Base-by-base conservation (phyloP, 352 stramenopile species). In the Peronospora farinosa region DNA sequence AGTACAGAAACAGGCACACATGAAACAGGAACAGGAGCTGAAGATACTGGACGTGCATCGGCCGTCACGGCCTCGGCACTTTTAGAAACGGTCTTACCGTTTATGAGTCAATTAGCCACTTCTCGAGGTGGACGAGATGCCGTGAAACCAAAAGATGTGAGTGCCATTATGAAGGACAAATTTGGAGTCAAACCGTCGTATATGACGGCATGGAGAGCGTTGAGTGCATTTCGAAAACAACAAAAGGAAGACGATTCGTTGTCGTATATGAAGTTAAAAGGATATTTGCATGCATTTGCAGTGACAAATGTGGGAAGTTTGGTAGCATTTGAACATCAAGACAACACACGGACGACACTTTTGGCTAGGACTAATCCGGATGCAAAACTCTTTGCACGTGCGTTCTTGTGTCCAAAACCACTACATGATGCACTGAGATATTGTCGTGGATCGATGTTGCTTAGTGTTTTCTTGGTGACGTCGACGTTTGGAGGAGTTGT, bases 151-250 rank as follows among this genome's bases (percentile, higher is more conserved):
- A 79, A 84, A 21, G 76, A 90, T 51, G 84, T 90, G 58, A 80
- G 74, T 27, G 64, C 79, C 40, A 83, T 90, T 45, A 88, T 90
- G 74, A 90, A 86, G 60, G 74, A 88, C 44, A 80, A 88, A 37
- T 90, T 88, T 44, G 79, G 79, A 13, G 74, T 90, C 10, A 73
- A 77, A 35, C 70, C 76, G 41, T 86, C 72, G 11, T 90, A 90
- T 42, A 88, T 90, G 79, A 87, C 79, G 12, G 76, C 79, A 7
- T 90, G 79, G 79, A 67, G 79, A 32, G 79, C 79, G 9, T 57
- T 90, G 13, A 84, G 66, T 49, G 72, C 74, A 5, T 86, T 88
- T 38, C 67, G 75, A 16, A 76, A 88, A 50, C 70, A 88, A 40
- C 67, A 75, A 25, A 86, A 85, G 45, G 46, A 73, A 6, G 76